A percentile compares a stretch with the other conserved stretches of the same genome.
phyloP scores from a whole-genome alignment of 257 asterid species.

The Nicotiana noctiflora region DNA sequence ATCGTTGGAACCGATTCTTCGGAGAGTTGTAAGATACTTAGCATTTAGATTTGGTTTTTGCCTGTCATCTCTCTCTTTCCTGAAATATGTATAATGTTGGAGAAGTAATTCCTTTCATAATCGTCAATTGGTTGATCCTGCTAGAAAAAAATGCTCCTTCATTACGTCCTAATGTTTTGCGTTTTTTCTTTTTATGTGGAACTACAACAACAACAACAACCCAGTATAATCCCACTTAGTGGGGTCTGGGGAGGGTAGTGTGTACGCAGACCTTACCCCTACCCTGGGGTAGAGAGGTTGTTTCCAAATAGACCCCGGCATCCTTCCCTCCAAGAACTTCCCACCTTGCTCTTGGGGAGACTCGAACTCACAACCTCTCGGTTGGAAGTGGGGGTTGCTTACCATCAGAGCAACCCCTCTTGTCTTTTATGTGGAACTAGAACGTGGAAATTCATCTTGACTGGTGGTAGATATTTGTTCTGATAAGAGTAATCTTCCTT shows the following conservation, averaged over 20 bases:
- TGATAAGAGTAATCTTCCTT: background rate
- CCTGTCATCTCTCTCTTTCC: background rate
- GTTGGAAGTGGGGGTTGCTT: no score
- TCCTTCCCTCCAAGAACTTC: no score
- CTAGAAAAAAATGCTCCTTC: background rate
- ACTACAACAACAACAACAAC: no score
- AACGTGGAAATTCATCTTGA: background rate
- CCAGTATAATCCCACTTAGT: no score
- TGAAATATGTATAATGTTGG: background rate
- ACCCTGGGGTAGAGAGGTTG: no score
- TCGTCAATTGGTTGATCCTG: background rate
- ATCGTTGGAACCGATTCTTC: conserved; percentile 87
- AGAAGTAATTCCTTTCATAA: background rate
- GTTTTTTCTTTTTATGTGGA: background rate
- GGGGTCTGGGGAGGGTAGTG: no score
- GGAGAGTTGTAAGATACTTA: conserved; percentile 78
- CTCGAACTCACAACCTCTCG: no score
- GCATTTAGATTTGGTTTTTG: background rate
- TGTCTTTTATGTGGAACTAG: conserved; percentile 3
- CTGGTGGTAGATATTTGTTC: background rate
- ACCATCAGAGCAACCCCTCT: no score
- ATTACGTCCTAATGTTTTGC: background rate
- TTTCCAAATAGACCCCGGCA: no score
- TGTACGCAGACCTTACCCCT: no score
- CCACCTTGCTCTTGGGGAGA: no score